phyloP scores from a whole-genome alignment of 139 green algal species.

The Coelastrella sp. region DNA sequence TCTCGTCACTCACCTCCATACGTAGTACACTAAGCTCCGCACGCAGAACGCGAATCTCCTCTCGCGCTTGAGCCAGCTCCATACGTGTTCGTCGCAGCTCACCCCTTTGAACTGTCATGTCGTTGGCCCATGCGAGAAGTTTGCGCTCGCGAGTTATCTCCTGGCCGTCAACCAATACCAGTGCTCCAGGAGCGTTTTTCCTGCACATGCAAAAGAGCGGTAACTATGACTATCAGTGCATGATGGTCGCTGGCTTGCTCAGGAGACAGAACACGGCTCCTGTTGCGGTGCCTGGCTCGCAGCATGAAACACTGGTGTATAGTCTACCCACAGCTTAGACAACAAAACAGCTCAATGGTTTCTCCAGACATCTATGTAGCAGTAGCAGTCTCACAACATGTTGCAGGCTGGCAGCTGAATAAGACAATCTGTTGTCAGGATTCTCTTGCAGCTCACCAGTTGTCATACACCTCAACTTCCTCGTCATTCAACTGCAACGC shows the following conservation, averaged over 20 bases:
- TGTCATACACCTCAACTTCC: conserved; percentile 55
- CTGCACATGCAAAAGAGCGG: background rate
- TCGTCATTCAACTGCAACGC: conserved; percentile 42
- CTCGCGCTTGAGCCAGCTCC: conserved; percentile 46
- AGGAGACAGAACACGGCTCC: no score
- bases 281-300: no score
- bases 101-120: conserved; percentile 6
- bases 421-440: no score
- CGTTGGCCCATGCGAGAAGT: conserved; percentile 40
- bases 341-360: no score
- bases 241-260: no score
- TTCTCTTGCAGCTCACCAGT: conserved; percentile 49
- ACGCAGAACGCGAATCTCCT: conserved; percentile 43
- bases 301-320: no score
- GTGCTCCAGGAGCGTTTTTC: conserved; percentile 38
- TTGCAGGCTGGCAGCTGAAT: no score
- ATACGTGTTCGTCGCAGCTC: conserved; percentile 40
- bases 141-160: conserved; percentile 42
- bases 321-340: no score
- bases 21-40: conserved; percentile 43
- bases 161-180: conserved; percentile 33
- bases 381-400: no score
- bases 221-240: no score
- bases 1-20: conserved; percentile 42
- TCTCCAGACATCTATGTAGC: no score